phyloP scores from a whole-genome alignment of 2,329 filamentous ascomycete genomes.

The Fusarium multiceps region DNA sequence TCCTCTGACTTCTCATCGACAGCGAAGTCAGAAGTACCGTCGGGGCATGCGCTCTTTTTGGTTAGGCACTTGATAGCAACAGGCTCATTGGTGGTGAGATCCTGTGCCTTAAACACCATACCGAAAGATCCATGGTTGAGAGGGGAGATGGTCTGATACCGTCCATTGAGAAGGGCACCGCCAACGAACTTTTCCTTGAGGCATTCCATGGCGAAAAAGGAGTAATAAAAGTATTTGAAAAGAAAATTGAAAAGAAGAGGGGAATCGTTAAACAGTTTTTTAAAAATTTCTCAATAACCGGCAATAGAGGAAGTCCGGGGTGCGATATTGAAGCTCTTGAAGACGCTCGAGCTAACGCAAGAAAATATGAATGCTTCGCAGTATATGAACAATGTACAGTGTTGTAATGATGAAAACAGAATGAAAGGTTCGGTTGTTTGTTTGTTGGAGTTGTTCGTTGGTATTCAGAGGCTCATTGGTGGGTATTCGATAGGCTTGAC shows the following conservation, averaged over 20 bases:
- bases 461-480: constrained; percentile 58
- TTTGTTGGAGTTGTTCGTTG: constrained; percentile 46
- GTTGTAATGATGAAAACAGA: constrained; percentile 42
- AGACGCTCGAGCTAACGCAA: constrained; percentile 34
- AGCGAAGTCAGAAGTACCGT: constrained; percentile 71
- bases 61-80: constrained; percentile 98
- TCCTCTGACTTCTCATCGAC: constrained; percentile 88
- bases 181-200: constrained; percentile 83
- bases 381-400: constrained; percentile 51
- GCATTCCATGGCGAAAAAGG: constrained; percentile 74
- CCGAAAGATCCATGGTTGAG: constrained; percentile 99
- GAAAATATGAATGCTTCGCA: constrained; percentile 35
- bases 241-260: constrained; percentile 31
- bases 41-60: constrained; percentile 76
- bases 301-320: constrained; percentile 21
- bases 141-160: constrained; percentile 90
- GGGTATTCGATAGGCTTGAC: constrained; percentile 49
- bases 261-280: constrained; percentile 48
- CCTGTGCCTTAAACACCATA: constrained; percentile 95
- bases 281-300: constrained; percentile 37
- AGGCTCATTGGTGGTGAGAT: constrained; percentile 78
- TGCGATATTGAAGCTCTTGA: constrained; percentile 24
- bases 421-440: constrained; percentile 40
- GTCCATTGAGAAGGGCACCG: constrained; percentile 85
- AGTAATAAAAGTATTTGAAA: constrained; percentile 30